Base-by-base conservation (phyloP, 2,329 filamentous ascomycete species). In the Phialocephala subalpina region DNA sequence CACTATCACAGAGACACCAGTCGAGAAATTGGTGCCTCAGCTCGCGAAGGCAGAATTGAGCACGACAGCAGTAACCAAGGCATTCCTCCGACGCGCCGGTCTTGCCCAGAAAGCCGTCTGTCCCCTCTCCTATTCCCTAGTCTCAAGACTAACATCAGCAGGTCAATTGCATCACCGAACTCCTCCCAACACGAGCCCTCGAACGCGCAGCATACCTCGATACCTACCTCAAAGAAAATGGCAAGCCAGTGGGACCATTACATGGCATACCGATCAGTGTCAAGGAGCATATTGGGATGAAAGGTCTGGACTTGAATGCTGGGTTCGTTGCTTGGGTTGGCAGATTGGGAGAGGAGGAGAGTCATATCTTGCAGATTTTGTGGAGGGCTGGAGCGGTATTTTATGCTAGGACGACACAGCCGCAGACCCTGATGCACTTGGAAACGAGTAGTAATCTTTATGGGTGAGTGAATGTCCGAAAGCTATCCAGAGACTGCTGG, bases 71-170 rank as follows among this genome's bases (percentile, higher is more conserved):
- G 82, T 88, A 9, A 81, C 80, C 2, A 81, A 78, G 36, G 86
- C 86, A 1, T 89, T 88, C 73, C 76, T 88, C 52, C 78, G 84
- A 53, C 78, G 86, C 47, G 86, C 86, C 29, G 84, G 75, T 4
- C 73, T 88, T 22, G 85, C 86, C 1, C 83, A 85, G 67, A 81
- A 80, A 70, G 76, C 85, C 57, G 80, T 82, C 67, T 20, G 65
- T 65, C 20, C 14, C 53, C 7, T 29, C 4, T 27, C 14, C 40
- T 14, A 6, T 16, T 40, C 22, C 22, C 22, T 52, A 56, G 33
- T 40, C 38, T 18, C 20, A 29, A 35, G 20, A 29, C 60, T 68
- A 35, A 47, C 14, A 12, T 61, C n/a, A 74, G 70, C 63, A 80
- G 79, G 79, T 77, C 3, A 84, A 83, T 70, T 84, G 82, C 66